A percentile compares a stretch with the other conserved stretches of the same genome.
phyloP scores from a whole-genome alignment of 2,329 filamentous ascomycete genomes.

The Clarireedia hainanense region DNA sequence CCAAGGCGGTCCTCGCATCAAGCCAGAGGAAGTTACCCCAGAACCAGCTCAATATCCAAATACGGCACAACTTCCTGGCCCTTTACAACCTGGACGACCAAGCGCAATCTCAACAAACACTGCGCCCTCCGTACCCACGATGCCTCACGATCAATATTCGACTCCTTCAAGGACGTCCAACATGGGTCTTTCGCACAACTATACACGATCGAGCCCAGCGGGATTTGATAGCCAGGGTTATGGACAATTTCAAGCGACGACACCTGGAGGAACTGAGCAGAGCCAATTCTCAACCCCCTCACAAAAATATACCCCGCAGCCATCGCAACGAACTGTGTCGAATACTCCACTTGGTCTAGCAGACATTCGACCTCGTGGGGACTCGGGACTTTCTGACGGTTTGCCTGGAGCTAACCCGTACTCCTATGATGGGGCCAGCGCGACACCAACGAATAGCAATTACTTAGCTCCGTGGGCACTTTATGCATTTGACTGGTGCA shows the following conservation, averaged over 20 bases:
- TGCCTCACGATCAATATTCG: conserved; percentile 50
- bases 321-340: conserved; percentile 52
- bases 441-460: conserved; percentile 72
- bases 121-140: conserved; percentile 49
- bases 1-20: conserved; percentile 44
- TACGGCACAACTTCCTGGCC: conserved; percentile 45
- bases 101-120: conserved; percentile 45
- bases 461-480: conserved; percentile 92
- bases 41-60: conserved; percentile 38
- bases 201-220: conserved; percentile 77
- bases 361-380: conserved; percentile 81
- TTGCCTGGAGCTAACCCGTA: conserved; percentile 48
- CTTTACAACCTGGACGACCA: conserved; percentile 52
- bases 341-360: conserved; percentile 87
- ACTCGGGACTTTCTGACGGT: conserved; percentile 71
- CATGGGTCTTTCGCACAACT: conserved; percentile 60
- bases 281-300: conserved; percentile 55
- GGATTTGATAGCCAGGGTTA: conserved; percentile 46
- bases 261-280: conserved; percentile 49
- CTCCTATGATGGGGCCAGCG: conserved; percentile 58
- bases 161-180: conserved; percentile 59
- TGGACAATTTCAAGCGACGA: conserved; percentile 53
- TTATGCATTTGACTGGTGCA: conserved; percentile 98
- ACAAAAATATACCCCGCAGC: conserved; percentile 47
- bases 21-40: conserved; percentile 49